Percentiles rank a stretch among this genome's conserved stretches.
Evolutionary conservation across 2,329 filamentous ascomycete genomes (phyloP).

Genomic region (Claviceps pazoutovae): DNA sequence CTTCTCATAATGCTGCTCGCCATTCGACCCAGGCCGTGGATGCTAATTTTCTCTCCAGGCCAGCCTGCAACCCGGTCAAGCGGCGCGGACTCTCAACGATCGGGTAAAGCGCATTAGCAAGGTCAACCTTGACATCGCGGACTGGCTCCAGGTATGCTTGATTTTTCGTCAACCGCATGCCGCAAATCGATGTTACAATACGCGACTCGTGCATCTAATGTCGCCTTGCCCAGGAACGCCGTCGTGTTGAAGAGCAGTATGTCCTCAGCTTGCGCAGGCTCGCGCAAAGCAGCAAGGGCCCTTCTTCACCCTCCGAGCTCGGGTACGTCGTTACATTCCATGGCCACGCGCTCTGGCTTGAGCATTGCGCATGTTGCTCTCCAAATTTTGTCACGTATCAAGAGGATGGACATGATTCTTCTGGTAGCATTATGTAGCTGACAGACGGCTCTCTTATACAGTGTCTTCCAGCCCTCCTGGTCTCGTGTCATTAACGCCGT

Average conservation of each 20-base stretch:
- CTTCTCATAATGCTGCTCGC: neutral
- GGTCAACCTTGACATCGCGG: constrained; percentile 81
- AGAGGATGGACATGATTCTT: neutral
- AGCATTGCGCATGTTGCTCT: too few relatives aligned
- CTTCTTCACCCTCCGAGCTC: constrained; percentile 65
- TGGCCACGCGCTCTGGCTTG: neutral
- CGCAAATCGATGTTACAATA: neutral
- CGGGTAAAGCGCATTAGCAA: constrained; percentile 76
- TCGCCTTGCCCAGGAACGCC: constrained; percentile 55
- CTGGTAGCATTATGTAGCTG: constrained; percentile 2
- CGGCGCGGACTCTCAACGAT: constrained; percentile 69
- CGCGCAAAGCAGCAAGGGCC: constrained; percentile 55
- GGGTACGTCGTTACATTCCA: constrained; percentile 48
- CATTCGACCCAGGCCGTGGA: neutral
- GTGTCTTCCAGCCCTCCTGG: constrained; percentile 85
- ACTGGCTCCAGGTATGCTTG: constrained; percentile 77
- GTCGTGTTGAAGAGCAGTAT: constrained; percentile 83
- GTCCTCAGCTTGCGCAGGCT: constrained; percentile 71
- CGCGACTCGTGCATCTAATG: constrained; percentile 1
- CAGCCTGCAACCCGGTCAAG: constrained; percentile 66
- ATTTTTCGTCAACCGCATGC: neutral
- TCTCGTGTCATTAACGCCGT: constrained; percentile 69
- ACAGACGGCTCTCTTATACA: constrained; percentile 23
- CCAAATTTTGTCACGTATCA: neutral
- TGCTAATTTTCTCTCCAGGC: constrained; percentile 37